Percentiles rank a stretch among this genome's conserved stretches.
Evolutionary conservation across 23 red algal species (phyloP).

Genomic region (Gracilaria caudata): DNA sequence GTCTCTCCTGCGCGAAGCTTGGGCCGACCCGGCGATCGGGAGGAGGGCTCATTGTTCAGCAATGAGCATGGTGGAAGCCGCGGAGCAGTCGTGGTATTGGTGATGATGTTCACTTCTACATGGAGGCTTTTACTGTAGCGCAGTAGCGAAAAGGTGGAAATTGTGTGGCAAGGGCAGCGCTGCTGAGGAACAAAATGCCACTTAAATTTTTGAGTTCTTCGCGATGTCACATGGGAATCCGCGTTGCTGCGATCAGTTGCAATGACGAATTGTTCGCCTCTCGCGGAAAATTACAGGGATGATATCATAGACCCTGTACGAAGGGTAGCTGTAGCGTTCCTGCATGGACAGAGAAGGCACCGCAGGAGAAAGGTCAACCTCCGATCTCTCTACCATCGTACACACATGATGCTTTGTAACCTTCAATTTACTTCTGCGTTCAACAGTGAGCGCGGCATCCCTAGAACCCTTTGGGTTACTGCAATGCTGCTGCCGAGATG

Average conservation of each 20-base stretch:
- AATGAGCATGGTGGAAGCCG: neutral
- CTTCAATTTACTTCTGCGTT: no score
- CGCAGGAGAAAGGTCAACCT: no score
- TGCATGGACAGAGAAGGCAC: no score
- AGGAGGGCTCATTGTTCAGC: constrained; percentile 6
- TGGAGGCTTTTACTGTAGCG: neutral
- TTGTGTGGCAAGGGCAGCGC: neutral
- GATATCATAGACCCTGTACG: no score
- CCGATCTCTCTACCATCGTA: no score
- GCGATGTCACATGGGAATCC: no score
- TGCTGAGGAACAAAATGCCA: neutral
- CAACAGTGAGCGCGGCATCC: no score
- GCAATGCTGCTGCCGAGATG: no score
- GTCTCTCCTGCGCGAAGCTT: constrained; percentile 29
- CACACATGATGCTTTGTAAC: no score
- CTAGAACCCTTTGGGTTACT: no score
- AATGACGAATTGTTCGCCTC: neutral
- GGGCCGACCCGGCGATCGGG: constrained; percentile 29
- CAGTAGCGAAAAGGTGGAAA: neutral
- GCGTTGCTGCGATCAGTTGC: neutral
- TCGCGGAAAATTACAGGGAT: no score
- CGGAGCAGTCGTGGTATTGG: neutral
- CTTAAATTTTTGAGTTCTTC: neutral
- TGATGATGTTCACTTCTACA: neutral
- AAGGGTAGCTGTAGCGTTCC: no score